Base-by-base conservation (phyloP, 768 basidiomycete genomes). In the Lyophyllum shimeji region DNA sequence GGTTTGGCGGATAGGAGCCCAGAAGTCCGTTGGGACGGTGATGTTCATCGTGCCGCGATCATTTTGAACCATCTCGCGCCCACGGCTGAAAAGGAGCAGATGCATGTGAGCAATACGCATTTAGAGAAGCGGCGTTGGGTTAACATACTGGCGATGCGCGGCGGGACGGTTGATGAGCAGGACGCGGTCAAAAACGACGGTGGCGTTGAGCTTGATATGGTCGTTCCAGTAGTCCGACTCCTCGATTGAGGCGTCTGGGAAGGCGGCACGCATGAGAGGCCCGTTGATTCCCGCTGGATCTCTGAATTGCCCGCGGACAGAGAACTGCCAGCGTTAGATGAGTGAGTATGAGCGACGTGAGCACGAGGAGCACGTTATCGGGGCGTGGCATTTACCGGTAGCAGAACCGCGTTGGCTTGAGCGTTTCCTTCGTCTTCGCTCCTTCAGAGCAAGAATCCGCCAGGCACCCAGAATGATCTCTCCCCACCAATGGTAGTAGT, bases 111-210 rank as follows among this genome's bases (percentile, higher is more conserved):
- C 24, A 42, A 39, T 25, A 46, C 27, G 31, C 23, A 18, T 21
- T 50, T 55, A 43, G n/a, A 52, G 52, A 56, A 56, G 37, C 5
- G 25, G 45, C 46, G 47, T 44, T 11, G 33, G 40, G 49, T 52
- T 25, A 40, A 64, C 72, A 15, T 60, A 76, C 76, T 74, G 69
- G 50, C 56, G 57, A 69, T 87, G 85, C 1, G 88, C 82, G 1
- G 87, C 83, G 23, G 78, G 77, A 24, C 87, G 82, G 67, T 86
- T 87, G 29, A 83, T 71, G 52, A 90, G 71, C 47, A 89, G 70
- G 6, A 83, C 77, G 11, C 80, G 78, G 25, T 84, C 81, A 62
- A 90, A 87, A 50, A 84, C 75, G 70, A 83, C 81, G 15, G 83
- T 85, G 23, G 67, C 67, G 29, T 70, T 64, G 29, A 74, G 57